Evolutionary conservation across 1,284 basidiomycete species (phyloP).

Genomic region (Ustilago lituana): DNA sequence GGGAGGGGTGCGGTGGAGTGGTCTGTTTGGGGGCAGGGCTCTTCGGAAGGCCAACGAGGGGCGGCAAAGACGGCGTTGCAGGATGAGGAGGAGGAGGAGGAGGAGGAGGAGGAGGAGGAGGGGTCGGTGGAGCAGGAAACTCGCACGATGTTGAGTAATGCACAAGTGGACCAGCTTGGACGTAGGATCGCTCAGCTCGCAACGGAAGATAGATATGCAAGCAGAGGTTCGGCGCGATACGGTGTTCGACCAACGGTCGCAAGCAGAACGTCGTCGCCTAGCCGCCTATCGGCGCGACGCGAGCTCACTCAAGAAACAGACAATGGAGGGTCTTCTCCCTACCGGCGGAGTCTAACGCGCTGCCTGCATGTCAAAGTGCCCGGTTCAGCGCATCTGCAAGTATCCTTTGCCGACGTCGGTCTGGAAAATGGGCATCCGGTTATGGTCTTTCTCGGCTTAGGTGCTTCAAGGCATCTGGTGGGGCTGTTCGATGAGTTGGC

Average conservation of each 20-base stretch:
- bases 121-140: slow-evolving; percentile 21
- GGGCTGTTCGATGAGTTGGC: slow-evolving; percentile 97
- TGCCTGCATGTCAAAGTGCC: slow-evolving; percentile 80
- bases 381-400: slow-evolving; percentile 80
- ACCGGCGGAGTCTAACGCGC: slow-evolving; percentile 83
- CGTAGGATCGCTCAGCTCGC: slow-evolving; percentile 4
- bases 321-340: slow-evolving; percentile 69
- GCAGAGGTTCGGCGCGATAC: background rate
- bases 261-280: background rate
- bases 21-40: slow-evolving; percentile 43
- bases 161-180: slow-evolving; percentile 1
- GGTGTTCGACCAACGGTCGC: background rate
- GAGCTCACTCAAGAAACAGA: background rate
- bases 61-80: background rate
- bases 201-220: background rate
- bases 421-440: slow-evolving; percentile 82
- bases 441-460: slow-evolving; percentile 88
- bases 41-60: background rate
- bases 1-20: slow-evolving; percentile 46
- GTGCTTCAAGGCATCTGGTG: slow-evolving; percentile 91
- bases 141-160: slow-evolving; percentile 10
- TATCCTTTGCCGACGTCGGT: slow-evolving; percentile 92
- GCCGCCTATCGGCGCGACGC: background rate
- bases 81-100: slow-evolving; percentile 2
- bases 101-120: slow-evolving; percentile 14